Conservation (phyloP, 495 filamentous ascomycete genomes). For the Penicillium goetzii region DNA sequence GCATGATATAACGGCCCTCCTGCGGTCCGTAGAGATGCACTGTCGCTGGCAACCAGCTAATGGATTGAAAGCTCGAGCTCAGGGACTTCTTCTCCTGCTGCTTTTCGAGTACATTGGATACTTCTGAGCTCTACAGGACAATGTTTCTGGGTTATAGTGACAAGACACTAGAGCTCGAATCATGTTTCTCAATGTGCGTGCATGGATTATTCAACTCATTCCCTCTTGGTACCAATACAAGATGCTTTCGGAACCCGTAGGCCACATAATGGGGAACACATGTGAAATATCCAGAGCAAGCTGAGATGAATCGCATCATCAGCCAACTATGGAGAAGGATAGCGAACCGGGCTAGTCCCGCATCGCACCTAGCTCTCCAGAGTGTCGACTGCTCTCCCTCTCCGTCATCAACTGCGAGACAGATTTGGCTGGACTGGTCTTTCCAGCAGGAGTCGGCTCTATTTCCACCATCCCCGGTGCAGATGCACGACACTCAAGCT, state of each 20-base stretch:
- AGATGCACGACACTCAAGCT: slow-evolving; percentile 16
- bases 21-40: background rate
- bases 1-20: background rate
- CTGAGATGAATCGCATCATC: background rate
- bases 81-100: background rate
- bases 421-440: background rate
- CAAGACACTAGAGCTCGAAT: background rate
- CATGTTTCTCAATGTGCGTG: background rate
- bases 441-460: background rate
- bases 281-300: background rate
- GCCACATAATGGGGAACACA: background rate
- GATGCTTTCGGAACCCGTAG: background rate
- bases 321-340: background rate
- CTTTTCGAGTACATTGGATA: background rate
- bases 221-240: background rate
- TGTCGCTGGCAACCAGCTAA: background rate
- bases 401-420: slow-evolving; percentile 7
- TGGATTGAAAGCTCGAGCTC: background rate
- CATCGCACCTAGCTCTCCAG: background rate
- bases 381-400: background rate
- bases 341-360: background rate
- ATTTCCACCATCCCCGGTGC: slow-evolving; percentile 15
- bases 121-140: background rate
- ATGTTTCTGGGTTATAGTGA: background rate
- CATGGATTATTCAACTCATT: background rate